Evolutionary conservation across 1,284 basidiomycete genomes (phyloP).

Genomic region (Fomitopsis schrenkii): DNA sequence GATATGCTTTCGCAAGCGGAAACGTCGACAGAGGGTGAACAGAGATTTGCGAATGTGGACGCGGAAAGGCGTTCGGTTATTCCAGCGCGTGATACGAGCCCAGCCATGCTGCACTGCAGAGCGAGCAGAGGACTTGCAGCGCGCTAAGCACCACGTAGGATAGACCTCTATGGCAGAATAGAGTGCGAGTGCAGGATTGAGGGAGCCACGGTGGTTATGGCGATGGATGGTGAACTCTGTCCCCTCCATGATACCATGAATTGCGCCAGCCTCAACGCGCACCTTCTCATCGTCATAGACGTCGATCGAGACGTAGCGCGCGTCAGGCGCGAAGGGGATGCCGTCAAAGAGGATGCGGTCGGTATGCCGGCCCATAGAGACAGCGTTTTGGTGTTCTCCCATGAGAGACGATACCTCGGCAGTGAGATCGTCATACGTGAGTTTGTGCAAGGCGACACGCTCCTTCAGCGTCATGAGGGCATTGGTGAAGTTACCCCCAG

Average conservation of each 20-base stretch:
- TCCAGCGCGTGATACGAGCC: constrained; percentile 55
- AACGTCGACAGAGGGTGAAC: constrained; percentile 34
- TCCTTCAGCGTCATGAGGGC: constrained; percentile 45
- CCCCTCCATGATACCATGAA: constrained; percentile 57
- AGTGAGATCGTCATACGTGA: constrained; percentile 47
- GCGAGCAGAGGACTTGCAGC: constrained; percentile 33
- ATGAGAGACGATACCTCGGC: constrained; percentile 31
- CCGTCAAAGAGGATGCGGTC: constrained; percentile 51
- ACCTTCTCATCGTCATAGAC: constrained; percentile 35
- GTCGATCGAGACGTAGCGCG: constrained; percentile 41
- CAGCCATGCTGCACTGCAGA: constrained; percentile 39
- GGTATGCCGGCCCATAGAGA: constrained; percentile 45
- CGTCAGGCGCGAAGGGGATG: constrained; percentile 48
- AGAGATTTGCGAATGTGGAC: constrained; percentile 37
- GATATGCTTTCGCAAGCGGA: constrained; percentile 28
- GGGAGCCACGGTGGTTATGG: constrained; percentile 53
- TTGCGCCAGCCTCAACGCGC: constrained; percentile 50
- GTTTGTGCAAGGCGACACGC: constrained; percentile 43
- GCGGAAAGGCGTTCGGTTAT: constrained; percentile 46
- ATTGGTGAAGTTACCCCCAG: constrained; percentile 56
- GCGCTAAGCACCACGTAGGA: constrained; percentile 53
- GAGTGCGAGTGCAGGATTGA: constrained; percentile 49
- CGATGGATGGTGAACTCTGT: constrained; percentile 55
- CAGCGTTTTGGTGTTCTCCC: constrained; percentile 40
- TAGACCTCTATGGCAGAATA: constrained; percentile 48